Evolutionary conservation across 2,329 filamentous ascomycete genomes (phyloP).

Genomic region (Fusarium bactridioides): DNA sequence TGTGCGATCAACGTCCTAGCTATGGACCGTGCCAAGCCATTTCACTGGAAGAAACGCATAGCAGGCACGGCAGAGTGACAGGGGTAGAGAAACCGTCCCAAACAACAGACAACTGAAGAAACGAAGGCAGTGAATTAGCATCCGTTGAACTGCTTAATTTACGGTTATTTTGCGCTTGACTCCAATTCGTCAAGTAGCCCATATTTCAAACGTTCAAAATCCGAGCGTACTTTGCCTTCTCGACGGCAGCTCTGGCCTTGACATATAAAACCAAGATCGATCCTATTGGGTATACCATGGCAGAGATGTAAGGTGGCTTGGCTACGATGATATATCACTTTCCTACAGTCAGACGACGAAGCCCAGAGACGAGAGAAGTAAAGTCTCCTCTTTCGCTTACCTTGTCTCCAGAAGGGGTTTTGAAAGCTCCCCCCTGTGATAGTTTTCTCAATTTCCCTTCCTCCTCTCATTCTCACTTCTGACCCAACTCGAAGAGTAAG

Average conservation of each 20-base stretch:
- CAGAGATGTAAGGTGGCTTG: background rate
- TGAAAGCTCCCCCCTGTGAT: accelerated
- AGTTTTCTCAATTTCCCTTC: background rate
- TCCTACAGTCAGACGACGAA: accelerated
- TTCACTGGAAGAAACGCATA: accelerated
- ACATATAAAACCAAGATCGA: too few relatives aligned
- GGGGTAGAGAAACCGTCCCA: accelerated
- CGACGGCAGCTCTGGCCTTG: accelerated
- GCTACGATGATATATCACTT: background rate
- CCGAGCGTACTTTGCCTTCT: accelerated
- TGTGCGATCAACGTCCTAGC: background rate
- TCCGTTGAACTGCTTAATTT: accelerated
- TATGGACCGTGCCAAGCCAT: background rate
- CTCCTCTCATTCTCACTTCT: too few relatives aligned
- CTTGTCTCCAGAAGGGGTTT: background rate
- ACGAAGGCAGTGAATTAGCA: accelerated
- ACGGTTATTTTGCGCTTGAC: accelerated
- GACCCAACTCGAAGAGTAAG: background rate
- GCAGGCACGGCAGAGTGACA: background rate
- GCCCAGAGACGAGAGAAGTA: background rate
- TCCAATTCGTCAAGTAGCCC: too few relatives aligned
- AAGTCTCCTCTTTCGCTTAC: background rate
- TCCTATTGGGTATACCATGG: accelerated
- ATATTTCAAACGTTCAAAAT: accelerated
- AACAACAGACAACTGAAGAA: accelerated